phyloP scores from a whole-genome alignment of 2,329 filamentous ascomycete species.

The Penicillium sp. region DNA sequence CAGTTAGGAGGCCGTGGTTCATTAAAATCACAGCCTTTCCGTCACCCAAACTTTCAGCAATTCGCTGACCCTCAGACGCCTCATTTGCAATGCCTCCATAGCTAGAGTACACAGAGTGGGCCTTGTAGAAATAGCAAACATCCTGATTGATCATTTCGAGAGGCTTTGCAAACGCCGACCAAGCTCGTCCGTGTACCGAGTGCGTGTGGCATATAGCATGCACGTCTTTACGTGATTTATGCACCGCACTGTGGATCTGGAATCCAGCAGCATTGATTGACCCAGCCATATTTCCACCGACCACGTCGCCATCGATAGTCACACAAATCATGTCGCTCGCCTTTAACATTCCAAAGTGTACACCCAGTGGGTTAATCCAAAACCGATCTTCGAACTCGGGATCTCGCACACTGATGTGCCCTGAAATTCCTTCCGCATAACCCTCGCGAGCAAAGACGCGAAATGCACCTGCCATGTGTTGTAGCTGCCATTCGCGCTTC shows the following conservation, averaged over 20 bases:
- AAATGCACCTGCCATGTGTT: conserved; percentile 72
- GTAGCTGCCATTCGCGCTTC: conserved; percentile 61
- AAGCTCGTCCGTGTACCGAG: conserved; percentile 54
- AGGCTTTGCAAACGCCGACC: conserved; percentile 50
- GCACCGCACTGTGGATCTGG: conserved; percentile 54
- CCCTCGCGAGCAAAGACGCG: conserved; percentile 70
- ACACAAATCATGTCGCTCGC: conserved; percentile 56
- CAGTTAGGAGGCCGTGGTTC: conserved; percentile 73
- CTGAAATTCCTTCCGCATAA: conserved; percentile 71
- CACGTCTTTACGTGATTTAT: conserved; percentile 62
- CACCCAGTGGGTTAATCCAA: conserved; percentile 73
- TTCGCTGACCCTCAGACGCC: conserved; percentile 64
- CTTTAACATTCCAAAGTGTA: conserved; percentile 65
- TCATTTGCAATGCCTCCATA: conserved; percentile 68
- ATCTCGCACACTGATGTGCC: conserved; percentile 72
- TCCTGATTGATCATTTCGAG: conserved; percentile 44
- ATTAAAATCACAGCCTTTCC: conserved; percentile 67
- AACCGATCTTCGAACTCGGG: conserved; percentile 65
- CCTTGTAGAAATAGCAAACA: conserved; percentile 32
- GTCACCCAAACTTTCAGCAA: conserved; percentile 64
- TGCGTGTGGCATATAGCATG: conserved; percentile 55
- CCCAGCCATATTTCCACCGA: conserved; percentile 46
- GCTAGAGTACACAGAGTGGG: conserved; percentile 67
- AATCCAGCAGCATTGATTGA: conserved; percentile 54
- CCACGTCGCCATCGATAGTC: conserved; percentile 51